A percentile compares a stretch with the other conserved stretches of the same genome.
These are phyloP conservation scores for Melastoma candidum DNA, from an alignment of 441 rosid species.

Conservation along the genomic window DNA sequence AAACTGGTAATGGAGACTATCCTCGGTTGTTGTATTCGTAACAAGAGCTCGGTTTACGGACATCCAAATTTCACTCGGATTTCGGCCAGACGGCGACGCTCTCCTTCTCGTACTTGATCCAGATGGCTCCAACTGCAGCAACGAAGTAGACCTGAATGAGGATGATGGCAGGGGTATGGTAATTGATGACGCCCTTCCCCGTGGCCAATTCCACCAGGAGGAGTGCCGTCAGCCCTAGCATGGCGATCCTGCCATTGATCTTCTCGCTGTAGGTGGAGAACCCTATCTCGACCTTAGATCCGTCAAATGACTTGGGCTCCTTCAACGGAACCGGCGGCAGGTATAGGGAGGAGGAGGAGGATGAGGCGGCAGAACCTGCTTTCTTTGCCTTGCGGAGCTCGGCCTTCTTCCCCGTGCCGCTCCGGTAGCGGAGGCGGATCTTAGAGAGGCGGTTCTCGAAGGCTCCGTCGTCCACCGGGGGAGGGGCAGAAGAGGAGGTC, in stretches of 20 bases:
- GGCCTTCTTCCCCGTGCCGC: conserved; percentile 80
- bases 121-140: conserved; percentile 56
- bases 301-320: conserved; percentile 45
- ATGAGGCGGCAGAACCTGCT: conserved; percentile 27
- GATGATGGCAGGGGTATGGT: conserved; percentile 68
- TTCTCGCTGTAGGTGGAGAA: conserved; percentile 64
- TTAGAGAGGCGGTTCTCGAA: conserved; percentile 68
- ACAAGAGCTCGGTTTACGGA: no score
- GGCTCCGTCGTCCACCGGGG: conserved; percentile 24
- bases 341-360: conserved; percentile 31
- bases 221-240: conserved; percentile 60
- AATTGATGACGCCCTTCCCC: conserved; percentile 67
- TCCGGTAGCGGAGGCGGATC: conserved; percentile 50
- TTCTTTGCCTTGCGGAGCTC: conserved; percentile 20
- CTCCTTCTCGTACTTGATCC: conserved; percentile 64
- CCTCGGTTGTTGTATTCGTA: no score
- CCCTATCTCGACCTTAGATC: conserved; percentile 70
- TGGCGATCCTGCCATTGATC: conserved; percentile 67
- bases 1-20: no score
- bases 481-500: conserved; percentile 24
- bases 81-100: conserved; percentile 66
- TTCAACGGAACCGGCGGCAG: conserved; percentile 66
- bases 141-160: conserved; percentile 61
- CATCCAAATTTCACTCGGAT: no score
- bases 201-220: conserved; percentile 77